Conservation (phyloP, 768 basidiomycete species). For the Suillus ampliporus region DNA sequence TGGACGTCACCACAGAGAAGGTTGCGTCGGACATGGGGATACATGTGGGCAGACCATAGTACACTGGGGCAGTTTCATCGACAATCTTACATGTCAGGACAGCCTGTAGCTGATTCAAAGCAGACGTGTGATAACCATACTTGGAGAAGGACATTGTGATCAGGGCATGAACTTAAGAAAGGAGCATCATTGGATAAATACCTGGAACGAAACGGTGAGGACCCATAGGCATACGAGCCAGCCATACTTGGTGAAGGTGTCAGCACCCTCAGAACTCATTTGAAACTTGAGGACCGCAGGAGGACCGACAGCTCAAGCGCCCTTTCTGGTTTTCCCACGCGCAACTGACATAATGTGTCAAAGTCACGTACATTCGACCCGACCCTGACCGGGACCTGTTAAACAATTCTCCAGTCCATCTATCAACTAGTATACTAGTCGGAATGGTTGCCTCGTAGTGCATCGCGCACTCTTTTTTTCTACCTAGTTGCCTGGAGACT, state of each 20-base stretch:
- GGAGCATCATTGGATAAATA: slow-evolving; percentile 21
- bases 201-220: slow-evolving; percentile 63
- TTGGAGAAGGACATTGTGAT: slow-evolving; percentile 29
- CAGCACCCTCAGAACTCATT: slow-evolving; percentile 17
- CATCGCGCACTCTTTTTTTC: not conserved
- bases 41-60: slow-evolving; percentile 66
- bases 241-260: slow-evolving; percentile 63
- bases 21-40: slow-evolving; percentile 77
- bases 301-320: not conserved
- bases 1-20: slow-evolving; percentile 84
- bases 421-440: no score
- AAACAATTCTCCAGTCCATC: no score
- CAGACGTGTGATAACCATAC: slow-evolving; percentile 94
- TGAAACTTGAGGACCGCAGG: not conserved
- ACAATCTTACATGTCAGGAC: slow-evolving; percentile 70
- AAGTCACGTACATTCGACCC: not conserved
- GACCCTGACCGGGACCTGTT: no score
- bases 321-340: not conserved
- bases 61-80: slow-evolving; percentile 18
- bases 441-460: no score
- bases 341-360: not conserved
- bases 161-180: not conserved
- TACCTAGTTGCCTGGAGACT: no score
- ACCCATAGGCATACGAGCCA: slow-evolving; percentile 74
- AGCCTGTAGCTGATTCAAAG: slow-evolving; percentile 86